Base-by-base conservation (phyloP, 106 monocot genomes). In the Dendrobium officinale region DNA sequence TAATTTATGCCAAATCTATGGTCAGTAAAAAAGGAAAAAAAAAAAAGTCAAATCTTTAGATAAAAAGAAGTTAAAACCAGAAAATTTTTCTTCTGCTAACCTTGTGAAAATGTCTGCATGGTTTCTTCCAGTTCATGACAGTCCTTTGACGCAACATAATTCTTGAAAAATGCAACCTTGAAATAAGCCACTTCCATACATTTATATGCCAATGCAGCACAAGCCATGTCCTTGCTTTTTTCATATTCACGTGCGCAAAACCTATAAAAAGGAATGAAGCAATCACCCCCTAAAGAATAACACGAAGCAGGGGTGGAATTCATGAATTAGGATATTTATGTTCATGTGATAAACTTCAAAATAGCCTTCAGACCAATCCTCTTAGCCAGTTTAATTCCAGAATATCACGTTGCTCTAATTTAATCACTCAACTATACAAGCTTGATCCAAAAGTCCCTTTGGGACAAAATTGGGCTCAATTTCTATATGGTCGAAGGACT, bases 191-290 rank as follows among this genome's bases (percentile, higher is more conserved):
- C 64, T 66, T 66, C 64, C 26, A 22, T 26, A 26, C 64, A 66
- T 66, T 66, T 66, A 66, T 66, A 66, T 66, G 64, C 64, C 64
- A 66, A 66, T 27, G 64, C 64, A 66, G 64, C n/a, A 66, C 22
- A 66, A 66, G 24, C 64, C n/a, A 66, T 66, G n/a, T 66, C 64
- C 64, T 66, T 66, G 5, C 26, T 66, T 66, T 26, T 66, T n/a
- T 66, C 64, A 66, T 66, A 66, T 66, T 66, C 64, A 66, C n/a
- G 64, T 66, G 64, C 64, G 24, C 64, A 66, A 66, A 66, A 66
- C 64, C 64, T 66, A 66, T 22, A 26, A 22, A 66, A 66, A 66
- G 7, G 26, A 66, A 66, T 2, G 64, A 64, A 66, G 9, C 64
- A 66, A 66, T 66, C 24, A 66, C 26, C 26, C 24, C 64, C 20